Conservation (phyloP, 2,329 filamentous ascomycete species). For the Alternaria tenuissima region DNA sequence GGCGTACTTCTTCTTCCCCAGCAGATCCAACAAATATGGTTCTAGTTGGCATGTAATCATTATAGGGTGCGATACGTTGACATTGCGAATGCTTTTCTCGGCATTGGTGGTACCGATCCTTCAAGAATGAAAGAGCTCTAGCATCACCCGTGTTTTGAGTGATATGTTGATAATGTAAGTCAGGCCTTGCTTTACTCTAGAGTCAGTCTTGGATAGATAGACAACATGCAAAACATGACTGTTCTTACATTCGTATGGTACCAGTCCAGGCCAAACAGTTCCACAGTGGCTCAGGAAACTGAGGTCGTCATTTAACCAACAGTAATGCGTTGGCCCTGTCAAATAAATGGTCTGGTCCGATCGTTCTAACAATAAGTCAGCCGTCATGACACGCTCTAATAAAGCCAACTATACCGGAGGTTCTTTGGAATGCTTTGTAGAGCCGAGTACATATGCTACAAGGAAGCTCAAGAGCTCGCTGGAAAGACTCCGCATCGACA, state of each 20-base stretch:
- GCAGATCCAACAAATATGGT: background rate
- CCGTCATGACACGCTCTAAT: too few relatives aligned
- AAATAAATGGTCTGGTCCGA: too few relatives aligned
- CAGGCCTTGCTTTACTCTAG: background rate
- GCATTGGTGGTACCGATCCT: background rate
- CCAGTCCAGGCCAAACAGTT: too few relatives aligned
- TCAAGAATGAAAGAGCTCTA: background rate
- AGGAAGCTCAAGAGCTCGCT: background rate
- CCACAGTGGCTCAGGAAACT: too few relatives aligned
- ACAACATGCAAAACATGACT: fast-evolving
- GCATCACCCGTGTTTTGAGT: background rate
- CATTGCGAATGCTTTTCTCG: background rate
- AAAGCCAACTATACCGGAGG: too few relatives aligned
- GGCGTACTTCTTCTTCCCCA: background rate
- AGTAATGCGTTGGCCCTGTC: too few relatives aligned
- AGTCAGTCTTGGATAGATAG: background rate
- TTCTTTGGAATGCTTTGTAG: background rate
- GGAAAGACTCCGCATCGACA: background rate
- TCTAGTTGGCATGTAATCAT: background rate
- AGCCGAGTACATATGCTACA: background rate
- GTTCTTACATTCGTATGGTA: background rate
- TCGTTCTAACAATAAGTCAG: too few relatives aligned
- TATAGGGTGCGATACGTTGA: background rate
- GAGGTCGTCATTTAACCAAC: too few relatives aligned
- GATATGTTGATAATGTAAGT: background rate